Evolutionary conservation across 257 asterid species (phyloP).

Genomic region (Echium plantagineum): DNA sequence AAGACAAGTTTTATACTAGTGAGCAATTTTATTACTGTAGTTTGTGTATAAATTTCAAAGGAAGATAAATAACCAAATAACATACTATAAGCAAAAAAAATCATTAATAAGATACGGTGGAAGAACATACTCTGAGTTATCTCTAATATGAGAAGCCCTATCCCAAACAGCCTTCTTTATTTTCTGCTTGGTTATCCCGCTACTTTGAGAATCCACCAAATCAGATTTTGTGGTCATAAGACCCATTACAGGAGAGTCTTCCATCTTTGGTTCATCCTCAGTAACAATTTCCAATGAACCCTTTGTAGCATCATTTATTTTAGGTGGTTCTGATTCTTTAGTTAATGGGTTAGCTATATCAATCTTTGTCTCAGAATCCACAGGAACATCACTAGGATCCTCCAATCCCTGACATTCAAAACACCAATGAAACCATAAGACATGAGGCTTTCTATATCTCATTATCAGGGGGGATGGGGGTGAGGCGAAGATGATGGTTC

Average conservation of each 20-base stretch:
- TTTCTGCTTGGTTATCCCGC: constrained; percentile 38
- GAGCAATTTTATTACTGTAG: not conserved
- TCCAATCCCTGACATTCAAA: constrained; percentile 49
- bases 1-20: too few relatives aligned
- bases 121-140: constrained; percentile 59
- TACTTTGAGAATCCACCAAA: constrained; percentile 26
- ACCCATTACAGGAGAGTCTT: constrained; percentile 92
- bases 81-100: not conserved
- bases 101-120: constrained; percentile 2
- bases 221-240: constrained; percentile 45
- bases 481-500: too few relatives aligned
- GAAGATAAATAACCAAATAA: not conserved
- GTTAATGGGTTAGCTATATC: constrained; percentile 16
- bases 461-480: too few relatives aligned
- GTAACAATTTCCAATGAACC: constrained; percentile 22
- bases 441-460: too few relatives aligned
- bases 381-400: constrained; percentile 26
- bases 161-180: constrained; percentile 61
- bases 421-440: constrained; percentile 12
- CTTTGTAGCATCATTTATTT: constrained; percentile 30
- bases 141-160: constrained; percentile 60
- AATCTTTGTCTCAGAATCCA: constrained; percentile 20
- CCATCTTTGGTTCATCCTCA: constrained; percentile 42
- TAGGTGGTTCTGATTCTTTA: constrained; percentile 24
- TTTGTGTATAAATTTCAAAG: not conserved